These are phyloP conservation scores for Podospora comata DNA, from an alignment of 495 filamentous ascomycete species.

Conservation along the genomic window DNA sequence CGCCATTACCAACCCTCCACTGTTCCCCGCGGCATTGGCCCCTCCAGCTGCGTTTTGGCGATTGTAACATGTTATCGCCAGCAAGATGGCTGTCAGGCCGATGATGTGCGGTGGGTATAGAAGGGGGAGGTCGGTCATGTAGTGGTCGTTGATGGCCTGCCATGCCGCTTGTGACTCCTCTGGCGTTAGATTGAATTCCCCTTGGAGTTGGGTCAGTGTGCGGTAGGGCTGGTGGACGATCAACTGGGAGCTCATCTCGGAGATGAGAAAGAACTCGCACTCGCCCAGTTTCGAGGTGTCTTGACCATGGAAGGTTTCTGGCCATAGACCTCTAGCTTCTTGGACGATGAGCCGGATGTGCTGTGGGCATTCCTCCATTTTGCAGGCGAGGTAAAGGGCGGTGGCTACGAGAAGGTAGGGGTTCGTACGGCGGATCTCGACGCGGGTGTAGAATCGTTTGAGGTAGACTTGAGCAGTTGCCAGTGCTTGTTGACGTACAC, in stretches of 20 bases:
- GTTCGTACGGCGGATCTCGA: constrained; percentile 89
- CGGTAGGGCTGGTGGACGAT: constrained; percentile 98
- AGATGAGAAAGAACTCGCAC: constrained; percentile 94
- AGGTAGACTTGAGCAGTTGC: constrained; percentile 94
- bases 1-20: constrained; percentile 37
- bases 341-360: constrained; percentile 85
- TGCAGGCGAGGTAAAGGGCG: constrained; percentile 91
- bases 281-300: constrained; percentile 91
- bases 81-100: constrained; percentile 83
- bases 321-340: constrained; percentile 85
- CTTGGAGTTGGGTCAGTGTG: constrained; percentile 70
- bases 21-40: neutral
- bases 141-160: constrained; percentile 93
- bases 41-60: constrained; percentile 38
- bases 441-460: constrained; percentile 87
- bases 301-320: constrained; percentile 75
- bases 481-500: constrained; percentile 84
- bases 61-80: constrained; percentile 66
- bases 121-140: constrained; percentile 88
- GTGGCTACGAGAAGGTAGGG: constrained; percentile 89
- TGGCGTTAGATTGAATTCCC: constrained; percentile 62
- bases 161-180: constrained; percentile 79
- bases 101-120: constrained; percentile 86
- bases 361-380: constrained; percentile 97
- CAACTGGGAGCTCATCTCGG: constrained; percentile 89